phyloP scores from a whole-genome alignment of 352 stramenopile genomes.

The Phytophthora gonapodyides region DNA sequence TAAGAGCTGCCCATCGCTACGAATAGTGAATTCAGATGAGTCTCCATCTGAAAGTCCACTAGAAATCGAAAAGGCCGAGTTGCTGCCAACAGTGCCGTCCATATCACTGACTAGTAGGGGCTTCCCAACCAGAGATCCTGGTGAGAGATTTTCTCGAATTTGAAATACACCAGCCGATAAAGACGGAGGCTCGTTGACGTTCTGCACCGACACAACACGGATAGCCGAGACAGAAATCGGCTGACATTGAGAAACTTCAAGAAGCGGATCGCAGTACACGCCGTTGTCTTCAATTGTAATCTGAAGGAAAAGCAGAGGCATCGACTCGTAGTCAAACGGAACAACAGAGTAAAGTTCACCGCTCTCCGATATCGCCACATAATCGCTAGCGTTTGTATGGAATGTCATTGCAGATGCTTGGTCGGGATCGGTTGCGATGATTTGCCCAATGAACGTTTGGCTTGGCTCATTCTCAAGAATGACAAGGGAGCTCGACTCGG shows the following conservation, averaged over 20 bases:
- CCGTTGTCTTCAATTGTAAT: slow-evolving; percentile 47
- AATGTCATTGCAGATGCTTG: slow-evolving; percentile 33
- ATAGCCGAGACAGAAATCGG: slow-evolving; percentile 10
- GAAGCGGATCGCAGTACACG: slow-evolving; percentile 22
- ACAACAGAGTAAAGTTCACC: slow-evolving; percentile 21
- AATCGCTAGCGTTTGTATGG: slow-evolving; percentile 39
- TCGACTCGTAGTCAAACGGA: slow-evolving; percentile 50
- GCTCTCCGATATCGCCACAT: slow-evolving; percentile 29
- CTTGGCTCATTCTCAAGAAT: slow-evolving; percentile 47
- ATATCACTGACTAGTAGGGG: slow-evolving; percentile 48
- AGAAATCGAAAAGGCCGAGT: slow-evolving; percentile 38
- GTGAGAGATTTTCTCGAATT: slow-evolving; percentile 52
- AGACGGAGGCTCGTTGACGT: slow-evolving; percentile 59
- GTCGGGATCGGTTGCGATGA: slow-evolving; percentile 49
- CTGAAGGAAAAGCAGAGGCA: slow-evolving; percentile 30
- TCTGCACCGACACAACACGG: slow-evolving; percentile 23
- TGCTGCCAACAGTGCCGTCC: slow-evolving; percentile 42
- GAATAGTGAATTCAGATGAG: slow-evolving; percentile 41
- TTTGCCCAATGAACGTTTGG: slow-evolving; percentile 38
- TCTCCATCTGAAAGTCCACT: slow-evolving; percentile 14
- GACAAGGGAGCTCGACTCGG: slow-evolving; percentile 27
- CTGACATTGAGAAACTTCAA: slow-evolving; percentile 23
- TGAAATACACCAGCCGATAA: slow-evolving; percentile 25
- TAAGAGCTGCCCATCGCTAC: slow-evolving; percentile 47
- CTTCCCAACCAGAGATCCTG: slow-evolving; percentile 44